phyloP scores from a whole-genome alignment of 129 eudicot species.

The Saposhnikovia divaricata region DNA sequence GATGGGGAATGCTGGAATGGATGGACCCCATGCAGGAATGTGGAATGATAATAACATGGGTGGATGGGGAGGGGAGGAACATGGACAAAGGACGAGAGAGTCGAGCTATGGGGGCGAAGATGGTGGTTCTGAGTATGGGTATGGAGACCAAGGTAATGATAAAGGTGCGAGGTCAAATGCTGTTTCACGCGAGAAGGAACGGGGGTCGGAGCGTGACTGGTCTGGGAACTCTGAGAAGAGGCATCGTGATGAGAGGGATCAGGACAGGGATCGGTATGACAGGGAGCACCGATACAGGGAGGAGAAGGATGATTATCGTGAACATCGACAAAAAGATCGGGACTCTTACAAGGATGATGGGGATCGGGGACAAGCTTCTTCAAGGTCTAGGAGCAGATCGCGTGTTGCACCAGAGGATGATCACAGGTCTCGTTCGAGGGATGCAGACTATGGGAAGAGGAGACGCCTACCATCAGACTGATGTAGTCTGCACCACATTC shows the following conservation, averaged over 20 bases:
- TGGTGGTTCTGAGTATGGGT: constrained; percentile 83
- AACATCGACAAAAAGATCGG: constrained; percentile 69
- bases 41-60: constrained; percentile 74
- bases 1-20: constrained; percentile 80
- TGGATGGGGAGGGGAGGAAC: constrained; percentile 86
- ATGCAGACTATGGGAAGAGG: constrained; percentile 83
- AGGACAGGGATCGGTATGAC: constrained; percentile 60
- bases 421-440: constrained; percentile 76
- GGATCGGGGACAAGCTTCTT: constrained; percentile 77
- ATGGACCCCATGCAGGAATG: constrained; percentile 74
- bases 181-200: constrained; percentile 57
- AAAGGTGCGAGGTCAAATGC: constrained; percentile 58
- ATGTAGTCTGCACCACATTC: constrained; percentile 16
- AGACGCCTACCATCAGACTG: constrained; percentile 78
- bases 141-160: constrained; percentile 73
- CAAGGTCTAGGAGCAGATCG: constrained; percentile 73
- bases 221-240: constrained; percentile 68
- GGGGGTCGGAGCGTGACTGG: constrained; percentile 74
- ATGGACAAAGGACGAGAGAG: constrained; percentile 71
- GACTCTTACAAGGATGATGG: constrained; percentile 66
- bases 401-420: constrained; percentile 65
- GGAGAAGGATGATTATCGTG: constrained; percentile 73
- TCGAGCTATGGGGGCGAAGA: constrained; percentile 91
- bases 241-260: constrained; percentile 68
- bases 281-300: constrained; percentile 64